phyloP scores from a whole-genome alignment of 1,284 basidiomycete genomes.

The Rugosomyces carneus region DNA sequence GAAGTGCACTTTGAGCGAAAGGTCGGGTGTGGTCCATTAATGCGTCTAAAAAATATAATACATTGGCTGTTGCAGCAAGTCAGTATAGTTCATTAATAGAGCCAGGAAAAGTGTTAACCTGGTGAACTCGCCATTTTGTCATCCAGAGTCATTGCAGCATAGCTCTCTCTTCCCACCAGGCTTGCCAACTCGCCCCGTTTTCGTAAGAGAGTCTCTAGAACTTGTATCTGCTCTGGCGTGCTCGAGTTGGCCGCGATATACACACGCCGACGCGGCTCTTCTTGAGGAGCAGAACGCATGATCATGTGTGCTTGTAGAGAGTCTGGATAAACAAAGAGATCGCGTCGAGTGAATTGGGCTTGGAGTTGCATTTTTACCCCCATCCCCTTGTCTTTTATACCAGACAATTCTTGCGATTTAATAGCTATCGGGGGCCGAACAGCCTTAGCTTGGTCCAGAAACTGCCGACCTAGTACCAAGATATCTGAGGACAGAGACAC shows the following conservation, averaged over 20 bases:
- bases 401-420: constrained; percentile 57
- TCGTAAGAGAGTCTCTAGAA: constrained; percentile 71
- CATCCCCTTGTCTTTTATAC: constrained; percentile 66
- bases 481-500: constrained; percentile 92
- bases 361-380: constrained; percentile 64
- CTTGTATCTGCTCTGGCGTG: constrained; percentile 61
- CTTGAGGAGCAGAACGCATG: constrained; percentile 78
- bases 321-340: constrained; percentile 73
- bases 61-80: constrained; percentile 72
- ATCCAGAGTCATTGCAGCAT: constrained; percentile 75
- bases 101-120: constrained; percentile 36
- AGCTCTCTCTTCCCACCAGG: constrained; percentile 79
- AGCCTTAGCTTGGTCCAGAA: constrained; percentile 63
- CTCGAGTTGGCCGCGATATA: constrained; percentile 74
- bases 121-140: constrained; percentile 96
- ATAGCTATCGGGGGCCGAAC: constrained; percentile 62
- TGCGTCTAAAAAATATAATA: constrained; percentile 76
- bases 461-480: constrained; percentile 82
- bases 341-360: constrained; percentile 66
- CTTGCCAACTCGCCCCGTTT: constrained; percentile 75
- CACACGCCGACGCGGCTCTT: constrained; percentile 75
- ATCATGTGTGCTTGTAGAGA: constrained; percentile 91
- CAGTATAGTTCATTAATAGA: constrained; percentile 8
- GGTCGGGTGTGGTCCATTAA: constrained; percentile 74
- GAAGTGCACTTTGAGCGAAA: constrained; percentile 67